Base-by-base conservation (phyloP, 83 land plant species). In the Picea abies region DNA sequence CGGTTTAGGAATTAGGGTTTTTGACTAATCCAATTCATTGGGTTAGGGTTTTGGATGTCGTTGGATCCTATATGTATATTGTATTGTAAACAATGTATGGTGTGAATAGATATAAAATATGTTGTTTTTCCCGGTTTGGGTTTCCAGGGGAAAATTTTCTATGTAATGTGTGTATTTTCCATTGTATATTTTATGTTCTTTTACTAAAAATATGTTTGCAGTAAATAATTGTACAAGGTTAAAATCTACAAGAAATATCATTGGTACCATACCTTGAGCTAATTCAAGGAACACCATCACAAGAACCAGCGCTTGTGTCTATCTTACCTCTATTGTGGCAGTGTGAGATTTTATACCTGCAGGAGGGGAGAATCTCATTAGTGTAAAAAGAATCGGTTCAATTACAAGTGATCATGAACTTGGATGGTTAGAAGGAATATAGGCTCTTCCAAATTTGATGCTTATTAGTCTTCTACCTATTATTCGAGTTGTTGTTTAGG, bases 291-390 rank as follows among this genome's bases (percentile, higher is more conserved):
- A 26, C 29, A 26, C 29, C 29, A 26, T 26, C 29, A 26, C 76
- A 65, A 39, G 89, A 88, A 52, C 81, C 83, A 19, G 90, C 86
- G 71, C 80, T 88, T 80, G 80, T 86, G n/a, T 64, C 56, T 6
- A 49, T 73, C 60, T 78, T 88, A 35, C 90, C 90, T 64, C 62
- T 85, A 20, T 68, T 79, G 41, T 88, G 90, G 63, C 83, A 86
- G 88, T 86, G 89, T 39, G 81, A 87, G 65, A 60, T 87, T 56
- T 65, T 87, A 52, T 87, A 76, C 63, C 60, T 85, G 81, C 81
- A 85, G 65, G 87, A 87, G 41, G 84, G 88, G 63, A 72, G 20
- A 41, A 19, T 8, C 56, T n/a, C 11, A 44, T 14, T 15, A 44
- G 44, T 44, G 20, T 11, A 9, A 8, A 44, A 72, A 41, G 25